Percentiles rank a stretch among this genome's conserved stretches.
These are phyloP conservation scores for Erysimum pusillum DNA, from an alignment of 441 rosid species.

Conservation along the genomic window DNA sequence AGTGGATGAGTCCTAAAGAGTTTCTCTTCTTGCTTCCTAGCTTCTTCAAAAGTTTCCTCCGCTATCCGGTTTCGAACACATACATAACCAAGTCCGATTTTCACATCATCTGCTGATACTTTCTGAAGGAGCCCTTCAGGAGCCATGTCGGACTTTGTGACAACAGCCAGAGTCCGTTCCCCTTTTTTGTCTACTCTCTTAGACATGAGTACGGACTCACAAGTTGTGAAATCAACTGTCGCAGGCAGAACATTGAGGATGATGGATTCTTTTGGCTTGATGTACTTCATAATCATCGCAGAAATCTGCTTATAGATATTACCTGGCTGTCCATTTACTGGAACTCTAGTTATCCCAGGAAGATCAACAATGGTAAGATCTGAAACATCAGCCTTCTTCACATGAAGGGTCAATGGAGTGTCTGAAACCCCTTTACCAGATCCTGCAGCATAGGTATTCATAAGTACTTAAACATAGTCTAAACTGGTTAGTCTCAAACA, in stretches of 20 bases:
- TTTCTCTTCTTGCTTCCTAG: background rate
- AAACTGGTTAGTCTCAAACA: too few relatives aligned
- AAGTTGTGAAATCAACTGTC: constrained; percentile 45
- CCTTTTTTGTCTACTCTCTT: constrained; percentile 18
- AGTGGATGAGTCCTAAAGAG: background rate
- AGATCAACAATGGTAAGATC: constrained; percentile 60
- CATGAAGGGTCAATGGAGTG: constrained; percentile 15
- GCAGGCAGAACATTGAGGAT: constrained; percentile 55
- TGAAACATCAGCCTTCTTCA: constrained; percentile 46
- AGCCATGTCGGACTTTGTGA: constrained; percentile 44
- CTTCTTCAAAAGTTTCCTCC: background rate
- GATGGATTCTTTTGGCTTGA: constrained; percentile 51
- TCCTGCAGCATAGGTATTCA: background rate
- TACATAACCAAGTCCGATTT: background rate
- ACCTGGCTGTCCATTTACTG: constrained; percentile 53
- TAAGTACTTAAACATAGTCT: too few relatives aligned
- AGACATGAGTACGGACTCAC: background rate
- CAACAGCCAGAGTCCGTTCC: constrained; percentile 53
- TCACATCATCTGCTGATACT: constrained; percentile 46
- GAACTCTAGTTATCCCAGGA: constrained; percentile 57
- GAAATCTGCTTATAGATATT: constrained; percentile 49
- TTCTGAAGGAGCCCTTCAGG: constrained; percentile 53
- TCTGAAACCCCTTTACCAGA: constrained; percentile 26
- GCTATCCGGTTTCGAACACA: background rate
- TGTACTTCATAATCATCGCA: constrained; percentile 53